A percentile compares a stretch with the other conserved stretches of the same genome.
Evolutionary conservation across 257 asterid species (phyloP).

Genomic region (Petrea volubilis): DNA sequence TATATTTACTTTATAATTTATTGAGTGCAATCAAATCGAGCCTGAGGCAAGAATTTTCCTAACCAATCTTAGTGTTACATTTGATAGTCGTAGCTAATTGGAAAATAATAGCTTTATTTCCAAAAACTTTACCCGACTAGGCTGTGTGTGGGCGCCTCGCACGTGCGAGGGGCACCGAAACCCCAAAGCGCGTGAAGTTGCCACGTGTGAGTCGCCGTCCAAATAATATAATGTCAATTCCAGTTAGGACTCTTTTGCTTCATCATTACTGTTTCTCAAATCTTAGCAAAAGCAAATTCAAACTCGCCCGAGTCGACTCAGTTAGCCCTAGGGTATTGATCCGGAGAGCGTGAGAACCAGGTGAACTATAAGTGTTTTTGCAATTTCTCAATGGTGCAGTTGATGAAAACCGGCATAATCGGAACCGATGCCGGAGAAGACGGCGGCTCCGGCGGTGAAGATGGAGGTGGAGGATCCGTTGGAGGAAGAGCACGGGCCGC

Average conservation of each 20-base stretch:
- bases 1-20: too few species aligned
- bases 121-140: too few species aligned
- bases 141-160: too few species aligned
- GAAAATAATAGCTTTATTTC: too few species aligned
- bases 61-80: too few species aligned
- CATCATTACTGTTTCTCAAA: neutral
- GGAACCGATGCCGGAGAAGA: conserved; percentile 39
- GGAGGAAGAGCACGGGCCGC: conserved; percentile 53
- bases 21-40: too few species aligned
- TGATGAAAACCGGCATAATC: conserved; percentile 51
- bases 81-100: too few species aligned
- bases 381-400: conserved; percentile 36
- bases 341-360: neutral
- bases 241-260: too few species aligned
- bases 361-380: too few species aligned
- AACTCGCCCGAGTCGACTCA: neutral
- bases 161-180: conserved; percentile 22
- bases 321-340: conserved; percentile 24
- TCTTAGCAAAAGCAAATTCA: neutral
- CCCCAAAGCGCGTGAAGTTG: conserved; percentile 22
- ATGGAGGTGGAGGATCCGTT: conserved; percentile 51
- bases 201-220: conserved; percentile 56
- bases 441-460: conserved; percentile 44
- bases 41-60: too few species aligned
- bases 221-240: conserved; percentile 26